Base-by-base conservation (phyloP, 2,329 filamentous ascomycete species). In the Penicillium corylophilum region DNA sequence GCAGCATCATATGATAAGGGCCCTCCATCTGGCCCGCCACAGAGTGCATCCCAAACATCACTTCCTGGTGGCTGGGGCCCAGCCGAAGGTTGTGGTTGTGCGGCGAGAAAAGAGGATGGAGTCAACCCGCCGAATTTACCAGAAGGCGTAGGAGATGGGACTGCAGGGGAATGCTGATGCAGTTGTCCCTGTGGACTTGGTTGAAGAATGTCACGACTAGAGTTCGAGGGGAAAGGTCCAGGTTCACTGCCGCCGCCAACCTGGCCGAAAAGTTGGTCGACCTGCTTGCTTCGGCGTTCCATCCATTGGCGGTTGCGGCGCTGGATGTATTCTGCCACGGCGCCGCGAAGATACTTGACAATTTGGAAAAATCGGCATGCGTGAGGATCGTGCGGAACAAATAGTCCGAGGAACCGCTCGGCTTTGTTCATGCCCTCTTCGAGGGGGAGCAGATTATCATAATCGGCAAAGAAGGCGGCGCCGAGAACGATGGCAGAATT, bases 401-500 rank as follows among this genome's bases (percentile, higher is more conserved):
- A 72, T 4, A 68, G 56, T 0, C 49, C 63, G 1, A 71, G 59
- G 24, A 72, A 70, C 16, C 59, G 60, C 39, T 71, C 67, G 16
- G 70, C 68, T 53, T 71, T 70, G 40, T 62, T 62, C 51, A 72
- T 48, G 5, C 67, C 65, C 22, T 67, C 68, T 50, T 69, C 64
- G 1, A 72, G 56, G 0, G 68, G 70, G 16, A 71, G 63, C 3
- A 68, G 47, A 41, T 64, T 69, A 48, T 77, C 74, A 2, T 78
- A 70, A 48, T 79, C 75, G 0, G 73, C 74, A 44, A 79, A 78
- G 22, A 72, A 68, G 0, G 75, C 75, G 0, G 76, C 68, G 0
- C 76, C 76, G 0, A 79, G 64, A 0, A 78, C 75, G 0, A 79
- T 59, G 0, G 73, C 74, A 0, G 75, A 75, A 5, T 76, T 71